Conservation (phyloP, 164 flowering plant genomes). For the Stephania yunnanensis region DNA sequence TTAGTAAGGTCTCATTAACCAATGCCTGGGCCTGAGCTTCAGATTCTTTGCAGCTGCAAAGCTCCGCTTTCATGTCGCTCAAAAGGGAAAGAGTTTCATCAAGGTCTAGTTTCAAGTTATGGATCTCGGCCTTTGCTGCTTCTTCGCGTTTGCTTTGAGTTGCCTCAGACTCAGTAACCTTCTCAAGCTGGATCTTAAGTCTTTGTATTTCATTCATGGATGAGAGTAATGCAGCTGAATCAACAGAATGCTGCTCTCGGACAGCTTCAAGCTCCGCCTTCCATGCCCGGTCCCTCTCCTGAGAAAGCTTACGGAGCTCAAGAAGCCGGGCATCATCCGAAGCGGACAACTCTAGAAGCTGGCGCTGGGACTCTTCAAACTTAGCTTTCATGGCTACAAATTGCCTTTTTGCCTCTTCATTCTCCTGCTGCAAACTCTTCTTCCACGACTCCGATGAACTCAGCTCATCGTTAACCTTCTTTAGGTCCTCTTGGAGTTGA, state of each 20-base stretch:
- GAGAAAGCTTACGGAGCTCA: constrained; percentile 38
- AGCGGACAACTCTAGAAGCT: constrained; percentile 38
- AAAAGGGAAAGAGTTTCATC: constrained; percentile 43
- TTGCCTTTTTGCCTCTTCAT: constrained; percentile 66
- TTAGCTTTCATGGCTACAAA: constrained; percentile 43
- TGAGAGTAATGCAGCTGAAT: constrained; percentile 50
- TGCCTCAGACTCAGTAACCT: constrained; percentile 39
- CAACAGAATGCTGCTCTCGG: constrained; percentile 38
- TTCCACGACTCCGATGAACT: constrained; percentile 54
- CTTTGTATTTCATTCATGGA: constrained; percentile 60
- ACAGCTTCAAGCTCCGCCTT: constrained; percentile 48
- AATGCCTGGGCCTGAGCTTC: constrained; percentile 59
- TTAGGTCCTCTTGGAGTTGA: constrained; percentile 67
- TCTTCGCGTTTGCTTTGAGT: constrained; percentile 36
- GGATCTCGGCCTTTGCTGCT: constrained; percentile 40
- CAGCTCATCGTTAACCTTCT: constrained; percentile 63
- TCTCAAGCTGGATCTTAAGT: constrained; percentile 57
- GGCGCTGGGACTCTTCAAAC: constrained; percentile 57
- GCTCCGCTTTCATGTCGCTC: constrained; percentile 50
- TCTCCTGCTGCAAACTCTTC: constrained; percentile 53
- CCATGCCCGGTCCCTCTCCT: constrained; percentile 43
- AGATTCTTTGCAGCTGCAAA: constrained; percentile 51
- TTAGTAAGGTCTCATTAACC: constrained; percentile 46
- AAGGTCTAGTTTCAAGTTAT: constrained; percentile 44
- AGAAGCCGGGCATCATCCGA: constrained; percentile 40